A percentile compares a stretch with the other conserved stretches of the same genome.
These are phyloP conservation scores for Melianthus villosus DNA, from an alignment of 441 rosid genomes.

Conservation along the genomic window DNA sequence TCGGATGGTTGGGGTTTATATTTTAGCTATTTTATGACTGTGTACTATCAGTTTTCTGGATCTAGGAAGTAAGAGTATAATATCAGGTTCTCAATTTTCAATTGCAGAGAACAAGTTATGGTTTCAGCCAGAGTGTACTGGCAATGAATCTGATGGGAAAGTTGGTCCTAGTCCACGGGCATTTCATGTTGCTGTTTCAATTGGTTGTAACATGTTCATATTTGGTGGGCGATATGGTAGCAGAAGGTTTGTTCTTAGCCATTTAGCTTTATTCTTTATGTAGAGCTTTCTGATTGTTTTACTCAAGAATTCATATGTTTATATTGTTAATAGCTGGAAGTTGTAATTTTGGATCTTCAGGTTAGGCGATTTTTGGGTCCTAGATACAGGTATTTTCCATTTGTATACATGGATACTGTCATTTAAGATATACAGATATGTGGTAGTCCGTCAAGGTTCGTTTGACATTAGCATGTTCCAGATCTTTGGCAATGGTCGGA, in stretches of 20 bases:
- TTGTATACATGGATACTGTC: too few relatives aligned
- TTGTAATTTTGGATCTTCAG: conserved; percentile 29
- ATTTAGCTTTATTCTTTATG: too few relatives aligned
- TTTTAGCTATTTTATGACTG: too few relatives aligned
- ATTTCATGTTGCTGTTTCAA: conserved; percentile 80
- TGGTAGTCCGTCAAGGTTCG: too few relatives aligned
- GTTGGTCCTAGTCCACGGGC: conserved; percentile 85
- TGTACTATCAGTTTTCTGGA: too few relatives aligned
- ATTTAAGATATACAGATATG: too few relatives aligned
- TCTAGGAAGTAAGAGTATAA: too few relatives aligned
- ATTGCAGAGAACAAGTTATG: conserved; percentile 65
- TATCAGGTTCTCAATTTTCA: too few relatives aligned
- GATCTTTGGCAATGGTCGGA: conserved; percentile 99
- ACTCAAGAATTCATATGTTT: too few relatives aligned
- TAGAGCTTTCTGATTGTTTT: too few relatives aligned
- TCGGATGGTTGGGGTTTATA: too few relatives aligned
- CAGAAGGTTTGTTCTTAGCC: conserved; percentile 34
- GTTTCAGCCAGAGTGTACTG: conserved; percentile 84
- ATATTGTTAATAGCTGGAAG: too few relatives aligned
- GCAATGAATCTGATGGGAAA: conserved; percentile 72
- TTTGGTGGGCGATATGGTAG: conserved; percentile 78
- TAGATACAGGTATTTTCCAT: conserved; percentile 67
- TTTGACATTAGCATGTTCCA: conserved; percentile 20
- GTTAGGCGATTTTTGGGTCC: conserved; percentile 94
- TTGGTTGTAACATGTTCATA: conserved; percentile 89